Conservation (phyloP, 768 basidiomycete species). For the Lyophyllum semitale region DNA sequence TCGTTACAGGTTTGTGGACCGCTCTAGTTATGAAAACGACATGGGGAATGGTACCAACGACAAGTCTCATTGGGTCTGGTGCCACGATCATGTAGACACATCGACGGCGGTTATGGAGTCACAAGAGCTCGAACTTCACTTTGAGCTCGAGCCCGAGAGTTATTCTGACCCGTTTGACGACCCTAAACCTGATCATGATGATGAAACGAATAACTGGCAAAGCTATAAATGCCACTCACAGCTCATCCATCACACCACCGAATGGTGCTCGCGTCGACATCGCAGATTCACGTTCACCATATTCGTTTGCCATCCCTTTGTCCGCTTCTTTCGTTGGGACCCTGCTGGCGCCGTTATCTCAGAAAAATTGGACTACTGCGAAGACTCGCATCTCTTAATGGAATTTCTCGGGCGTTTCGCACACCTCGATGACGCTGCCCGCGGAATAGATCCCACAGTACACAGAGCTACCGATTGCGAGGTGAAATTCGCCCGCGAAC, state of each 20-base stretch:
- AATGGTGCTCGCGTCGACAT: constrained; percentile 25
- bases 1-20: constrained; percentile 11
- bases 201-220: too few relatives aligned
- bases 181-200: neutral
- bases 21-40: constrained; percentile 7
- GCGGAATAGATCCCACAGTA: constrained; percentile 31
- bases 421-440: constrained; percentile 11
- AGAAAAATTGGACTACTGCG: constrained; percentile 22
- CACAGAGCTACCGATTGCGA: constrained; percentile 10
- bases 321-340: constrained; percentile 34
- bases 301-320: constrained; percentile 23
- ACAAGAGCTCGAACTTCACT: constrained; percentile 8
- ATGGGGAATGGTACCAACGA: neutral
- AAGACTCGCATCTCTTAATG: constrained; percentile 19
- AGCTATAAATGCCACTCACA: constrained; percentile 19
- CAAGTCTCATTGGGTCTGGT: constrained; percentile 5
- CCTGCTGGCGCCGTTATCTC: constrained; percentile 34
- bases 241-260: constrained; percentile 22
- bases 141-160: constrained; percentile 17
- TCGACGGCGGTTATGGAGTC: constrained; percentile 4
- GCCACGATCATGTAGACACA: neutral
- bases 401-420: constrained; percentile 32
- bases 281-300: constrained; percentile 30
- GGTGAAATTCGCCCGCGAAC: neutral
- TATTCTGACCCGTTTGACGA: constrained; percentile 15